A percentile compares a stretch with the other conserved stretches of the same genome.
phyloP scores from a whole-genome alignment of 768 basidiomycete genomes.

The Xerocomellus intermedius region DNA sequence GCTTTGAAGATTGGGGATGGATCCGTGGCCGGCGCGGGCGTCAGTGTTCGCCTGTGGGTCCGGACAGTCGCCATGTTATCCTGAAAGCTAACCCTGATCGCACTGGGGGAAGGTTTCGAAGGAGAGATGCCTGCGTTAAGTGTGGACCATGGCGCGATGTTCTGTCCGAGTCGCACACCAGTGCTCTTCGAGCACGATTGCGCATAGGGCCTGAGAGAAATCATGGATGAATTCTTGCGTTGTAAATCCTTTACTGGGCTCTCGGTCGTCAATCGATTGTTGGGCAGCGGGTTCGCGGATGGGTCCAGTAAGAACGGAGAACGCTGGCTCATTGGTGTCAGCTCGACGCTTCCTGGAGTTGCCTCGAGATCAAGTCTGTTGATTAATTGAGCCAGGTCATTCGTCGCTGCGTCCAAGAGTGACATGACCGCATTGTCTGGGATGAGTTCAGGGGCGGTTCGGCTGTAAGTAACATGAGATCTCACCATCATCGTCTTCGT shows the following conservation, averaged over 20 bases:
- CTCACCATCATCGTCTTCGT: constrained; percentile 48
- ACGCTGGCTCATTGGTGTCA: constrained; percentile 40
- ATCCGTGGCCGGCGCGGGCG: constrained; percentile 58
- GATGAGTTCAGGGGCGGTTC: background rate
- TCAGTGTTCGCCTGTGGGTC: constrained; percentile 53
- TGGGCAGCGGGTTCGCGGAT: constrained; percentile 31
- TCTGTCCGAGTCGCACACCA: constrained; percentile 43
- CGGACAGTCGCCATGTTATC: constrained; percentile 22
- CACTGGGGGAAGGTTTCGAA: constrained; percentile 30
- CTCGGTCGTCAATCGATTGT: constrained; percentile 26
- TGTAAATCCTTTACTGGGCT: constrained; percentile 40
- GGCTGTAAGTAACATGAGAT: background rate
- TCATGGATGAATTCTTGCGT: constrained; percentile 41
- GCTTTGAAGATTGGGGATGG: constrained; percentile 59
- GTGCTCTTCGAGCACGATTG: constrained; percentile 29
- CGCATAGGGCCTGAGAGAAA: constrained; percentile 52
- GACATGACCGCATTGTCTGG: constrained; percentile 54
- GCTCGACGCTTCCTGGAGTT: constrained; percentile 58
- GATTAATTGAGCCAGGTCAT: constrained; percentile 75
- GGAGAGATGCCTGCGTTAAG: constrained; percentile 42
- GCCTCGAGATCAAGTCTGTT: constrained; percentile 80
- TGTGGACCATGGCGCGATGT: constrained; percentile 63
- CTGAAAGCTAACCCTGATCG: constrained; percentile 24
- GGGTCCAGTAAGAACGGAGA: constrained; percentile 19
- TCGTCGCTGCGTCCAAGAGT: constrained; percentile 75